These are phyloP conservation scores for Malus hybrid DNA, from an alignment of 331 rosid genomes.

Conservation along the genomic window DNA sequence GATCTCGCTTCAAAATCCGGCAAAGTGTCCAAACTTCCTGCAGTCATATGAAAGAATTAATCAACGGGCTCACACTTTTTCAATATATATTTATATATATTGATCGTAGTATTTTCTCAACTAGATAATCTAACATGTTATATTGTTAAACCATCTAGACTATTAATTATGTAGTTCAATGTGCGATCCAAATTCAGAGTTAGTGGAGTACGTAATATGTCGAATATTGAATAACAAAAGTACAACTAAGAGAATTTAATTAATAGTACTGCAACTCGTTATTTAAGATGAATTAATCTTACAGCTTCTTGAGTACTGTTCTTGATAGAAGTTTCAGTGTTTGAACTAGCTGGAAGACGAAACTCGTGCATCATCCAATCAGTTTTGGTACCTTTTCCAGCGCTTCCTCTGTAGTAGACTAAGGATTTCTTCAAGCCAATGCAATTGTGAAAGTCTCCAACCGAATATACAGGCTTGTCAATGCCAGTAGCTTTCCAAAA, in stretches of 20 bases:
- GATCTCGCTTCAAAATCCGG: conserved; percentile 54
- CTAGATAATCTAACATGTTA: too few relatives aligned
- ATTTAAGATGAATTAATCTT: conserved; percentile 11
- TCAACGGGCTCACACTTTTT: too few relatives aligned
- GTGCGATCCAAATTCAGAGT: too few relatives aligned
- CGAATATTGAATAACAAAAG: not conserved
- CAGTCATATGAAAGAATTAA: not conserved
- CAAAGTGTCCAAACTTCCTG: conserved; percentile 92
- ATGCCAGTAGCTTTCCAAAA: conserved; percentile 38
- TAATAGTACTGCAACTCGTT: not conserved
- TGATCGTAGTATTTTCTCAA: too few relatives aligned
- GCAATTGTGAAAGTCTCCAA: conserved; percentile 43
- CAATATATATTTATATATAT: too few relatives aligned
- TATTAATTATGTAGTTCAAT: too few relatives aligned
- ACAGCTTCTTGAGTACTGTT: conserved; percentile 50
- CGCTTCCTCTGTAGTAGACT: conserved; percentile 65
- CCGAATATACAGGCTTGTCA: conserved; percentile 56
- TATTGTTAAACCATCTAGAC: too few relatives aligned
- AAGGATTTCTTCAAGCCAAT: conserved; percentile 78
- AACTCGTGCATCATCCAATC: conserved; percentile 96
- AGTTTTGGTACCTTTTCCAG: conserved; percentile 76
- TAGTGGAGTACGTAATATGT: not conserved
- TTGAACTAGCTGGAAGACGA: conserved; percentile 47
- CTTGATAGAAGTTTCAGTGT: not conserved
- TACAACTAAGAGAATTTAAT: not conserved